Percentiles rank a stretch among this genome's conserved stretches.
phyloP scores from a whole-genome alignment of 225 moss, liverwort and hornwort species.

The Pseudisothecium myosuroides region DNA sequence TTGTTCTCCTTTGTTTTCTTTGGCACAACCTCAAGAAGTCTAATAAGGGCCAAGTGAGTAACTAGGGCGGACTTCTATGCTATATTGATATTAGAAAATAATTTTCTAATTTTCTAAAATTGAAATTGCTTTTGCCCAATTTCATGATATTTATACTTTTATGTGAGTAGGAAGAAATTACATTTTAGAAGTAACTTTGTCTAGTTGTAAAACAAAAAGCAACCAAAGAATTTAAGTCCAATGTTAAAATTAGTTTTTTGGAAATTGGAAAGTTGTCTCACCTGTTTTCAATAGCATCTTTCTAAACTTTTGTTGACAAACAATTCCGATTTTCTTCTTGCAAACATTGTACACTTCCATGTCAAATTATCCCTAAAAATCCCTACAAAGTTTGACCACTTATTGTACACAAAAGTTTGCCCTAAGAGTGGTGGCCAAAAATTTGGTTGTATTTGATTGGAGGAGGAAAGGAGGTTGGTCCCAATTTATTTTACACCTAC shows the following conservation, averaged over 20 bases:
- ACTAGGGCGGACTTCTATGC: accelerated
- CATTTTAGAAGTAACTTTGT: neutral
- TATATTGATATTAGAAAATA: accelerated
- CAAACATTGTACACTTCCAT: neutral
- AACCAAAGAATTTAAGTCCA: neutral
- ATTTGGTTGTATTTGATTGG: neutral
- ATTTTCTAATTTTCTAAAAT: neutral
- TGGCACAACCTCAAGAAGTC: neutral
- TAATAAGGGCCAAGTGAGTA: neutral
- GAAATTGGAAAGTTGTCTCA: neutral
- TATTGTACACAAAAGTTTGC: neutral
- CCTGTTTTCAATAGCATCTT: neutral
- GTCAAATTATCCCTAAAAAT: neutral
- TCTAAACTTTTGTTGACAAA: neutral
- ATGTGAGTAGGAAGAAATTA: accelerated
- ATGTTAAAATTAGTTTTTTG: neutral
- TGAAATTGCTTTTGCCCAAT: accelerated
- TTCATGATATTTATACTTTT: neutral
- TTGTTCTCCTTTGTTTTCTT: neutral
- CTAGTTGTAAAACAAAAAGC: neutral
- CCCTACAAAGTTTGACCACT: neutral
- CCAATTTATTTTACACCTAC: neutral
- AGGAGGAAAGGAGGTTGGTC: neutral
- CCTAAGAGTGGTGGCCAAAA: neutral
- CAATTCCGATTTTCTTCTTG: neutral